Conservation (phyloP, 768 basidiomycete species). For the Pleurotus platypus region DNA sequence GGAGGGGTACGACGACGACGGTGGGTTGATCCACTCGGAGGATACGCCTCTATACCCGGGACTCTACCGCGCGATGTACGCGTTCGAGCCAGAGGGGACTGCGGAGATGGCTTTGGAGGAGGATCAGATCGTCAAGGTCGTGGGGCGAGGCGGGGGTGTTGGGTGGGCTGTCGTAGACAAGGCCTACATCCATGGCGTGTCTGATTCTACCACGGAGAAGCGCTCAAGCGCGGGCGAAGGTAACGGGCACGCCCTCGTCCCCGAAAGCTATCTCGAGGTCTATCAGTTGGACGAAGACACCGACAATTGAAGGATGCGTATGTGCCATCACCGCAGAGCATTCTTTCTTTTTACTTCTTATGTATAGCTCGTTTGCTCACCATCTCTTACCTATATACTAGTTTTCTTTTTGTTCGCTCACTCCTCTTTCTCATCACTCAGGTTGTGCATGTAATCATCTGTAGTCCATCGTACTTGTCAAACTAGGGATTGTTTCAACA, state of each 20-base stretch:
- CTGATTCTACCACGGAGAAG: neutral
- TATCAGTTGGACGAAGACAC: conserved; percentile 40
- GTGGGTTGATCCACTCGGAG: neutral
- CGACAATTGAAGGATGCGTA: too few species aligned
- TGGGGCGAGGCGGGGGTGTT: conserved; percentile 73
- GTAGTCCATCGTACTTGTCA: too few species aligned
- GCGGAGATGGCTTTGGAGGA: conserved; percentile 81
- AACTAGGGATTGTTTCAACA: too few species aligned
- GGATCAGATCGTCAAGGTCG: conserved; percentile 70
- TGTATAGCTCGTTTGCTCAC: too few species aligned
- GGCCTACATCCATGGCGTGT: conserved; percentile 12
- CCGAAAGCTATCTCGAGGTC: conserved; percentile 72
- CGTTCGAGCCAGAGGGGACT: conserved; percentile 76
- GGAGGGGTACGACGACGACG: conserved; percentile 19
- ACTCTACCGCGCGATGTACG: conserved; percentile 72
- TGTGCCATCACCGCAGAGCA: too few species aligned
- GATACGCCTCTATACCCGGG: conserved; percentile 59
- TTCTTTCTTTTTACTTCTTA: too few species aligned
- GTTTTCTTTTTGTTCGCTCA: too few species aligned
- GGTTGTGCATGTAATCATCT: too few species aligned
- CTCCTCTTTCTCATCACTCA: too few species aligned
- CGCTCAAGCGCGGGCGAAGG: conserved; percentile 11
- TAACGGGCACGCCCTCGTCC: conserved; percentile 64
- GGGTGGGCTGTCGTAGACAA: conserved; percentile 77
- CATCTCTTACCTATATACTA: too few species aligned